phyloP scores from a whole-genome alignment of 2,329 filamentous ascomycete genomes.

The Dothistroma septosporum region DNA sequence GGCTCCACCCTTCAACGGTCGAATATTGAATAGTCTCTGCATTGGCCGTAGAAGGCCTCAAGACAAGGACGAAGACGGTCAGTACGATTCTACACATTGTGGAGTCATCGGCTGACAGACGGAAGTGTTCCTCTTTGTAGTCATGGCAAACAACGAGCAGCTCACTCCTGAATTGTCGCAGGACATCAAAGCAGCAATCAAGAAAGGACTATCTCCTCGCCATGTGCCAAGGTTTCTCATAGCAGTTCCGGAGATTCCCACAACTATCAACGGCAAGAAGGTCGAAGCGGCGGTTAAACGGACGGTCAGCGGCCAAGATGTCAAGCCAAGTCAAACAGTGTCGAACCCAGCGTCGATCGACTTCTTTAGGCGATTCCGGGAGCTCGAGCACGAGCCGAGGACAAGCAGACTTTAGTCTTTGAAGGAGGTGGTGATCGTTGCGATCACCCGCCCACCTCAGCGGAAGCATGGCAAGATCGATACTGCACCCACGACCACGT shows the following conservation, averaged over 20 bases:
- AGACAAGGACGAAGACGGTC: constrained; percentile 32
- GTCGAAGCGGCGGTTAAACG: constrained; percentile 45
- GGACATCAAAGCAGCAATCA: constrained; percentile 29
- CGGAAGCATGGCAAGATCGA: too few relatives aligned
- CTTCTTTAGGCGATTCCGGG: constrained; percentile 36
- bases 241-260: constrained; percentile 37
- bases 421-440: neutral
- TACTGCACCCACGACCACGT: too few relatives aligned
- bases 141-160: constrained; percentile 30
- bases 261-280: constrained; percentile 49
- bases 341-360: constrained; percentile 38
- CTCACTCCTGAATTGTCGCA: constrained; percentile 27
- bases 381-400: constrained; percentile 28
- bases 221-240: constrained; percentile 44
- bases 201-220: constrained; percentile 28
- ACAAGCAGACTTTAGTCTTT: constrained; percentile 19
- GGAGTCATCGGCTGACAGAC: neutral
- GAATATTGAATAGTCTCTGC: constrained; percentile 39
- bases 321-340: constrained; percentile 39
- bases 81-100: neutral
- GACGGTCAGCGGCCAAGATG: constrained; percentile 38
- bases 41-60: constrained; percentile 36
- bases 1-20: constrained; percentile 36
- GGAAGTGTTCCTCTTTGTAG: constrained; percentile 42
- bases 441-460: too few relatives aligned